Base-by-base conservation (phyloP, 768 basidiomycete genomes). In the Phanerodontia chrysosporium region DNA sequence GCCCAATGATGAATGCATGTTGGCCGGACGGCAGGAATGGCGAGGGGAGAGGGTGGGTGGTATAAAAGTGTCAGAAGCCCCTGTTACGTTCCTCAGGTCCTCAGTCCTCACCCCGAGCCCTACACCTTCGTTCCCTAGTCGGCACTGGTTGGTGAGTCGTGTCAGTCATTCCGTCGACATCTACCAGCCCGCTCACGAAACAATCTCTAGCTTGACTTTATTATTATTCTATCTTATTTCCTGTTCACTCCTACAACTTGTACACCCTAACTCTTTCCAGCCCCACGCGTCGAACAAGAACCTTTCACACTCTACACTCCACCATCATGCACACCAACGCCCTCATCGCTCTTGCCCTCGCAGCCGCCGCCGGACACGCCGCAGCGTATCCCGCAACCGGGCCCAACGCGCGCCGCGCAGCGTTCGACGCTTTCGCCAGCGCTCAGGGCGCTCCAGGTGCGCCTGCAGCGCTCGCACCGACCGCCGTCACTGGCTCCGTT, bases 61-160 rank as follows among this genome's bases (percentile, higher is more conserved):
- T 58, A 58, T 58, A 51, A 42, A 58, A 25, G 49, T 3, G n/a
- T 8, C 3, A 16, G 22, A 29, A 16, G 10, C 22, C 24, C 13
- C 6, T 6, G 14, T n/a, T 1, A 3, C 16, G 44, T 7, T 51
- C 57, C 39, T 45, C 57, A 58, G 57, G 48, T 51, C 57, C 57
- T 58, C 57, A 45, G 57, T 58, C 57, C 36, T 45, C 49, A 32
- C 49, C 39, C 51, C 48, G 49, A 58, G 57, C 49, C 57, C 39
- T n/a, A n/a, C n/a, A n/a, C 18, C 49, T 39, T 49, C 49, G 48
- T 58, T 25, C n/a, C 45, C 13, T 2, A 52, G 57, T 58, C 57
- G 22, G 57, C 57, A 51, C 57, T 58, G 57, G 57, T 58, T 58
- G 57, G 57, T 58, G 49, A 58, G 57, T 58, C 4, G n/a, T n/a